Base-by-base conservation (phyloP, 2,329 filamentous ascomycete genomes). In the Penicillium sp. region DNA sequence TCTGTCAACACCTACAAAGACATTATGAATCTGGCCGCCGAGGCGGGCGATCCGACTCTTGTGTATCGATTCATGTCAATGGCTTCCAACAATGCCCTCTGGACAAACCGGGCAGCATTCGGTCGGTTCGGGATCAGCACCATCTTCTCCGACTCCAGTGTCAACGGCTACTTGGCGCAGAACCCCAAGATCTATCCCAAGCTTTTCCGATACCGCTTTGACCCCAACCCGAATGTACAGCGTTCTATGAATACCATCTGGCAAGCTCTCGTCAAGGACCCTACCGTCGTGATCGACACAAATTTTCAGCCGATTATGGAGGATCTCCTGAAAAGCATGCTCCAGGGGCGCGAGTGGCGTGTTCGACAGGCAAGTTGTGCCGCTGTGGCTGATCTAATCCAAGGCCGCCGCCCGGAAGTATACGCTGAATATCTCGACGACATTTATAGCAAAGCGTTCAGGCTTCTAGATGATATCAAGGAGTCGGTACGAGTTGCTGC, bases 41-140 rank as follows among this genome's bases (percentile, higher is more conserved):
- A 99, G 76, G 93, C 97, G 33, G 95, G 95, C 11, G 93, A 99
- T 68, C 93, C 95, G 57, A 93, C 90, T 65, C 81, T 99, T n/a
- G 90, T 98, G 1, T 99, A 99, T 79, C 91, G 93, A 59, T 98
- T 99, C 77, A 99, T 99, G 95, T 93, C 93, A 0, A 82, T 99
- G 64, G 95, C 95, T 3, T 91, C 92, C 1, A 96, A 97, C 68
- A 96, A 96, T 48, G 92, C 93, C 0, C 96, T 96, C 16, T 99
- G 95, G 95, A 93, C 92, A 1, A 96, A 92, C n/a, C 86, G 95
- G 50, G 96, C 95, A 1, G 95, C 95, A 0, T 98, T 99, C 75
- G 95, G 95, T 3, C 85, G 92, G 11, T 97, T 98, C 64, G 95
- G 95, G 0, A 82, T 99, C 49, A 96, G 92, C 72, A 95, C 85